Conservation (phyloP, 148 eudicot genomes). For the Silene latifolia region DNA sequence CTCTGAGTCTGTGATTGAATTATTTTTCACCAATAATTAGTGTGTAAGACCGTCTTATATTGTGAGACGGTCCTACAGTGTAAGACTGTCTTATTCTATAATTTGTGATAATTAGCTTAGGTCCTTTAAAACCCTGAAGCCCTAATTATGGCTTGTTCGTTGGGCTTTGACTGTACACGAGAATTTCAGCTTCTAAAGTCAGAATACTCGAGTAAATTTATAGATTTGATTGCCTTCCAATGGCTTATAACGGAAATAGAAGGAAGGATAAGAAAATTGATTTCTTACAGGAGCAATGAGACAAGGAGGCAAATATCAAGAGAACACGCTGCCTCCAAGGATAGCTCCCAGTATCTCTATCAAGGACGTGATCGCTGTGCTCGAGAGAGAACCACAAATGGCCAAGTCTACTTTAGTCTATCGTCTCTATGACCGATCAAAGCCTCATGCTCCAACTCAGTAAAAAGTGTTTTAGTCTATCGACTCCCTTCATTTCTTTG, state of each 20-base stretch:
- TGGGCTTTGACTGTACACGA: background rate
- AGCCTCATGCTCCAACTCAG: conserved; percentile 17
- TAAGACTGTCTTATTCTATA: too few relatives aligned
- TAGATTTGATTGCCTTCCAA: background rate
- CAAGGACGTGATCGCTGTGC: conserved; percentile 74
- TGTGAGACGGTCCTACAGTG: too few relatives aligned
- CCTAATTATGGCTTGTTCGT: background rate
- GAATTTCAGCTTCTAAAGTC: background rate
- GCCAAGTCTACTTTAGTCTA: conserved; percentile 59
- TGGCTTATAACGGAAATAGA: background rate
- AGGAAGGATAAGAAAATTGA: background rate
- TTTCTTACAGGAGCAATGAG: conserved; percentile 36
- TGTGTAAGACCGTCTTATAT: too few relatives aligned
- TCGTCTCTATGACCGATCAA: conserved; percentile 52
- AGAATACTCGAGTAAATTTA: background rate
- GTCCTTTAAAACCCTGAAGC: too few relatives aligned
- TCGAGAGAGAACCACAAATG: conserved; percentile 90
- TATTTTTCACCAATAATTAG: too few relatives aligned
- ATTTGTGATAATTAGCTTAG: too few relatives aligned
- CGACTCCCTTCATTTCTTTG: background rate
- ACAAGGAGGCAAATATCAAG: conserved; percentile 48
- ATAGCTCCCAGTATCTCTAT: conserved; percentile 48
- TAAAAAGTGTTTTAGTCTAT: background rate
- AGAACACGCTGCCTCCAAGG: conserved; percentile 25
- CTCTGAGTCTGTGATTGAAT: too few relatives aligned